Base-by-base conservation (phyloP, 2,329 filamentous ascomycete species). In the Aschersonia sp. region DNA sequence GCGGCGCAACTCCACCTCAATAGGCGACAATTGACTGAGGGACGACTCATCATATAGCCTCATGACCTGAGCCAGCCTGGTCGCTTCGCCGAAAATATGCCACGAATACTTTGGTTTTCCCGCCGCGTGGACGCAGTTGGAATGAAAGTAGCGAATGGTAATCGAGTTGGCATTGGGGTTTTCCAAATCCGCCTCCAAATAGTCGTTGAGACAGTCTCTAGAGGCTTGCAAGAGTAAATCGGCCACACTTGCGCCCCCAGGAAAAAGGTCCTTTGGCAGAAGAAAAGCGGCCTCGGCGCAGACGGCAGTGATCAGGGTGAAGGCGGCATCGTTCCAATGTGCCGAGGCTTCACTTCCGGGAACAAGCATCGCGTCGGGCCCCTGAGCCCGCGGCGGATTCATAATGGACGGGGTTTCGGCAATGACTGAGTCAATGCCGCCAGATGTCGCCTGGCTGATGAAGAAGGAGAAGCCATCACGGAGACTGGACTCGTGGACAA, bases 1-100 rank as follows among this genome's bases (percentile, higher is more conserved):
- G 1, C 64, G 56, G 0, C 64, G 57, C 32, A 67, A 33, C 33
- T 67, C 65, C 0, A 65, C 66, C 47, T 70, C 67, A 1, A 68
- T 52, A 0, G 60, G 58, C 2, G 57, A 51, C 1, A 69, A 52
- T 0, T 57, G 60, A n/a, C 63, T 56, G 0, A 65, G 50, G 0
- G 67, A 64, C 0, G 58, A 55, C 50, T 70, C 67, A 4, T 69
- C 61, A 42, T 70, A 61, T 31, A 70, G 52, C 11, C 65, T 58
- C 66, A 70, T 69, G 1, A 63, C 62, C 50, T 70, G 67, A 0
- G 62, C 63, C 5, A 71, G 59, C 2, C 66, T 57, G 4, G 63
- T 63, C 1, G 67, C 68, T 49, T 70, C 66, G 1, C 68, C 67
- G 51, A 70, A 67, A 1, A 70, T 66, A 44, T 69, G 65, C 66